Conservation (phyloP, 164 flowering plant species). For the Magnolia changhungtana region DNA sequence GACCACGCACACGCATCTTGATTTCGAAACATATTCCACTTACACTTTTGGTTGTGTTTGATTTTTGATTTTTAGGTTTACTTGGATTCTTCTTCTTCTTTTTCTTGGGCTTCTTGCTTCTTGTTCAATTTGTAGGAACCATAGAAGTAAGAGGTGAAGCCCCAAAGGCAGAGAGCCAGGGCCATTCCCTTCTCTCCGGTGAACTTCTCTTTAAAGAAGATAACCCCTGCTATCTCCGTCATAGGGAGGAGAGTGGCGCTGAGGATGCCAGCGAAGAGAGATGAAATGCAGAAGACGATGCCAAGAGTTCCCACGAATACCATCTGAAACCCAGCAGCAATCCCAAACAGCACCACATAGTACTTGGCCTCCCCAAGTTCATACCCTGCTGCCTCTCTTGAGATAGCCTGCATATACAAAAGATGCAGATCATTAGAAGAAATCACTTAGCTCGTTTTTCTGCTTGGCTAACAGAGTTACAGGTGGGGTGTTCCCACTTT, state of each 20-base stretch:
- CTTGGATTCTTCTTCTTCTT: not conserved
- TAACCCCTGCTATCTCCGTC: slow-evolving; percentile 4
- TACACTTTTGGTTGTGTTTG: no score
- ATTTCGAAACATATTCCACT: no score
- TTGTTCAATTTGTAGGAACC: not conserved
- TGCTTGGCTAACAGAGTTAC: no score
- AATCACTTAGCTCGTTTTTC: not conserved
- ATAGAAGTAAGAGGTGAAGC: slow-evolving; percentile 14
- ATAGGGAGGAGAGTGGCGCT: slow-evolving; percentile 6
- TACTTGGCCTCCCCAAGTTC: not conserved
- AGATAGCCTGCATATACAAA: not conserved
- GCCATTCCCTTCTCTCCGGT: slow-evolving; percentile 16
- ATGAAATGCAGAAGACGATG: not conserved
- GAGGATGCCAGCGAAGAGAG: slow-evolving; percentile 9
- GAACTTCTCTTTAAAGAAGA: slow-evolving; percentile 11
- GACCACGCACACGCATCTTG: no score
- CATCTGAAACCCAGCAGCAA: not conserved
- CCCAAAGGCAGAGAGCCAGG: slow-evolving; percentile 13
- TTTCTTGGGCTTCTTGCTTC: not conserved
- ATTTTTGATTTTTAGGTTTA: no score
- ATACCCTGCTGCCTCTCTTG: not conserved
- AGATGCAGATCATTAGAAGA: not conserved
- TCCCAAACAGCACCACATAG: not conserved
- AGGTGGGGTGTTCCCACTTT: no score
- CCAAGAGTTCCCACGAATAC: not conserved